These are phyloP conservation scores for Cytospora schulzeri DNA, from an alignment of 2,329 filamentous ascomycete genomes.

Conservation along the genomic window DNA sequence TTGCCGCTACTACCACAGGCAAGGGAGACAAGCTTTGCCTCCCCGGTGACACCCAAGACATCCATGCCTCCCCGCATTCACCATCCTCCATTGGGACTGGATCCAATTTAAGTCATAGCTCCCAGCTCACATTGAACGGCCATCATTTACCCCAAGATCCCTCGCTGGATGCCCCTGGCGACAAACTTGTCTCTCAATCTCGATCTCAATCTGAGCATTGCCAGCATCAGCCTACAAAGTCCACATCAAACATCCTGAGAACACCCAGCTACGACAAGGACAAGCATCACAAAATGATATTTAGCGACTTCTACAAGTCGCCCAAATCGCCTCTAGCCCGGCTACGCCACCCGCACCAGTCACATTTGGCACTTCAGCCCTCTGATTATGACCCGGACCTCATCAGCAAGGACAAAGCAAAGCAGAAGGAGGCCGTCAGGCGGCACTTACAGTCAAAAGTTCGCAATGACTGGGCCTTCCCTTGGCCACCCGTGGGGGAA, in stretches of 20 bases:
- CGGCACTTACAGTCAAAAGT: constrained; percentile 57
- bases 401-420: constrained; percentile 61
- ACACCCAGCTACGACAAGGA: background rate
- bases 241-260: background rate
- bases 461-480: constrained; percentile 62
- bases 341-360: constrained; percentile 46
- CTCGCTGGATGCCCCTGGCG: constrained; percentile 2
- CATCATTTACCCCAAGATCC: constrained; percentile 8
- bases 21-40: background rate
- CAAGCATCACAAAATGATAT: constrained; percentile 49
- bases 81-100: constrained; percentile 23
- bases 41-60: constrained; percentile 14
- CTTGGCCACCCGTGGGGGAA: constrained; percentile 49
- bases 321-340: constrained; percentile 56
- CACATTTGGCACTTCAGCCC: constrained; percentile 36
- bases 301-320: constrained; percentile 61
- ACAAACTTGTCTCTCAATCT: constrained; percentile 1
- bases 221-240: background rate
- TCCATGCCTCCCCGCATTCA: constrained; percentile 25
- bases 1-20: background rate
- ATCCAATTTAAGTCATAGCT: constrained; percentile 13
- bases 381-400: constrained; percentile 61
- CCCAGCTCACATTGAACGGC: constrained; percentile 9
- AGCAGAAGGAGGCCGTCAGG: constrained; percentile 65
- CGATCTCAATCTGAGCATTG: background rate